Evolutionary conservation across 1,284 basidiomycete genomes (phyloP), one percentile per base, ranked within the genome.

Genomic region (Ustilago shanxiensis): DNA sequence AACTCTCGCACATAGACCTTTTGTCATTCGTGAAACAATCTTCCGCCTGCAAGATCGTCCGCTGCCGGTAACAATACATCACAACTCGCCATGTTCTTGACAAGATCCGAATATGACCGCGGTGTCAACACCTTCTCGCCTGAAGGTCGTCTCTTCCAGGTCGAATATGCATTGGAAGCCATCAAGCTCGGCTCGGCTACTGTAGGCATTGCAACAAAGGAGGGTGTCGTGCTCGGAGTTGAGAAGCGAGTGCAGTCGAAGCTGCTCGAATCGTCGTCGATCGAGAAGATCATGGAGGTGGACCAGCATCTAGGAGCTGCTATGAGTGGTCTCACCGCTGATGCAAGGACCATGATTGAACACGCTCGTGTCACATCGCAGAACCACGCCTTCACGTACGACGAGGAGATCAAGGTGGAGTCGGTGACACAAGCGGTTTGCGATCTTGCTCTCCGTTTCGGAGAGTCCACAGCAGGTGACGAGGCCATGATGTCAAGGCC

Each of bases 241-340:
- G 97, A 99, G 89, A 98, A 99, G 89, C 95, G 97, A 86, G 95
- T 98, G 59, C 95, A 98, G 88, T 98, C 95, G 0, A 93, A 95
- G 26, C 90, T 99, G 61, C 91, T 99, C 79, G 97, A 98, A 88
- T 92, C 94, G 20, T 93, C 91, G 74, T 95, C 95, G 63, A 96
- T 99, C 86, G 97, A 99, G 87, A 99, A 99, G 89, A 99, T 99
- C 86, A 98, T 99, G 95, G 96, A 99, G 89, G 98, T 99, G 83
- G 97, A 99, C 88, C 85, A 88, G 18, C 97, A 99, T 88, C 90
- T 99, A 62, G 97, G 95, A 20, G 98, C 95, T 81, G 97, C 97
- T 62, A 98, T 99, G 95, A 95, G 94, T 63, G 96, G 96, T 24
- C 90, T 99, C 76, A 97, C 95, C 35, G 97, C 97, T 59, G 97